Percentiles rank a stretch among this genome's conserved stretches.
Conservation (phyloP, 108 stramenopile species). For the Skeletonema menzelii region DNA sequence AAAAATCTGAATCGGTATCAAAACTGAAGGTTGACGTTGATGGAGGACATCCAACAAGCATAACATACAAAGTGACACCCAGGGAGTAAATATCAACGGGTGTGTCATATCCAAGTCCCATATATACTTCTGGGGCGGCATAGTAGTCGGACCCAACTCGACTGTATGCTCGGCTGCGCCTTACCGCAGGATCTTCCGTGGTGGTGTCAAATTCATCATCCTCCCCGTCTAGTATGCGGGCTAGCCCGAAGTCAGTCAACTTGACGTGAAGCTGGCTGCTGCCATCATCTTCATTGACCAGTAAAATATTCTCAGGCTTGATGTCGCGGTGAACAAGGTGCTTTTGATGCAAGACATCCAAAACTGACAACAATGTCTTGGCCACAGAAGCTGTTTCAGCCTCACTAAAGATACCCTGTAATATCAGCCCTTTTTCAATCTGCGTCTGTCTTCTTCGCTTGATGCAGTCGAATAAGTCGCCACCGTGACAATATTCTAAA, state of each 20-base stretch:
- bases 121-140: conserved; percentile 76
- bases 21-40: conserved; percentile 43
- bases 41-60: conserved; percentile 95
- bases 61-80: conserved; percentile 95
- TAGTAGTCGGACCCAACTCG: conserved; percentile 70
- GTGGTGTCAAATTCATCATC: conserved; percentile 9
- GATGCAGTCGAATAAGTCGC: conserved; percentile 84
- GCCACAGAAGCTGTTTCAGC: conserved; percentile 69
- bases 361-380: conserved; percentile 63
- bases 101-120: conserved; percentile 69
- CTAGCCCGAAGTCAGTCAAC: conserved; percentile 90
- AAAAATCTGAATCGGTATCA: conserved; percentile 16
- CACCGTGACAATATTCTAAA: conserved; percentile 84
- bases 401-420: conserved; percentile 61
- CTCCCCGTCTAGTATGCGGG: conserved; percentile 44
- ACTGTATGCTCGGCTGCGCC: conserved; percentile 48
- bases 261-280: conserved; percentile 65
- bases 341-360: conserved; percentile 60
- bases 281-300: conserved; percentile 41
- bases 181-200: conserved; percentile 14
- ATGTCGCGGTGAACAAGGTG: conserved; percentile 84
- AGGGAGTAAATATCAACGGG: conserved; percentile 93
- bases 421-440: conserved; percentile 14
- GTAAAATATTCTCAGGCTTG: conserved; percentile 89
- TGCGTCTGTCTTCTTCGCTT: conserved; percentile 61